Conservation (phyloP, 306 rosid species). For the Neltuma alba region DNA sequence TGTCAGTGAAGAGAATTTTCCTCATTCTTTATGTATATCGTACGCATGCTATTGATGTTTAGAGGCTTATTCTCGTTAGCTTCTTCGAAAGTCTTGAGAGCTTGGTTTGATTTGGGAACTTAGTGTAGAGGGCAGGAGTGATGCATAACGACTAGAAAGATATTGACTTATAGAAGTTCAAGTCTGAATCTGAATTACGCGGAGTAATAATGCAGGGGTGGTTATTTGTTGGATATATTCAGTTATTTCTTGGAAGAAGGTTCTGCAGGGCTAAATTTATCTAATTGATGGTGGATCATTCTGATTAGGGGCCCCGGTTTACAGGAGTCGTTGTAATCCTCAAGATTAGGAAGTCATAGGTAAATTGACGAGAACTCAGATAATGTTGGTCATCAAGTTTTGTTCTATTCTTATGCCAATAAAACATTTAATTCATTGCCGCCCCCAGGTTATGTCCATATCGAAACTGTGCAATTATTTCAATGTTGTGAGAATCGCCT, state of each 20-base stretch:
- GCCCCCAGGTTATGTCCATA: background rate
- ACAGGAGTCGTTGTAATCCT: slow-evolving; percentile 18
- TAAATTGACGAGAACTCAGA: background rate
- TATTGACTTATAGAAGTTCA: slow-evolving; percentile 9
- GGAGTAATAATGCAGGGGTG: slow-evolving; percentile 19
- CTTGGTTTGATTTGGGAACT: slow-evolving; percentile 8
- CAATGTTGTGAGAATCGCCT: background rate
- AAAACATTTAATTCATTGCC: background rate
- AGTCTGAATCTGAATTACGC: background rate
- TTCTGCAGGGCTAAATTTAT: background rate
- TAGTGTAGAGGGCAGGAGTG: background rate
- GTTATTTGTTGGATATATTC: background rate
- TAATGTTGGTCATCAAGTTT: slow-evolving; percentile 14
- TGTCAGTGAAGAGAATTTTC: slow-evolving; percentile 6
- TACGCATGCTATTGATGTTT: background rate
- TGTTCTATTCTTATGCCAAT: slow-evolving; percentile 4
- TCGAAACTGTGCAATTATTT: background rate
- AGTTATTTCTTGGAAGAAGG: background rate
- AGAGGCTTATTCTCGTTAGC: background rate
- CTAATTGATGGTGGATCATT: background rate
- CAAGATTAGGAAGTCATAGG: slow-evolving; percentile 14
- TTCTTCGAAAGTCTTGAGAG: background rate
- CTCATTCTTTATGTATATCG: background rate
- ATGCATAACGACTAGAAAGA: background rate
- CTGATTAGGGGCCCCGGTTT: slow-evolving; percentile 23